Conservation (phyloP, 345 rosid genomes). For the Anastatica hierochuntica region DNA sequence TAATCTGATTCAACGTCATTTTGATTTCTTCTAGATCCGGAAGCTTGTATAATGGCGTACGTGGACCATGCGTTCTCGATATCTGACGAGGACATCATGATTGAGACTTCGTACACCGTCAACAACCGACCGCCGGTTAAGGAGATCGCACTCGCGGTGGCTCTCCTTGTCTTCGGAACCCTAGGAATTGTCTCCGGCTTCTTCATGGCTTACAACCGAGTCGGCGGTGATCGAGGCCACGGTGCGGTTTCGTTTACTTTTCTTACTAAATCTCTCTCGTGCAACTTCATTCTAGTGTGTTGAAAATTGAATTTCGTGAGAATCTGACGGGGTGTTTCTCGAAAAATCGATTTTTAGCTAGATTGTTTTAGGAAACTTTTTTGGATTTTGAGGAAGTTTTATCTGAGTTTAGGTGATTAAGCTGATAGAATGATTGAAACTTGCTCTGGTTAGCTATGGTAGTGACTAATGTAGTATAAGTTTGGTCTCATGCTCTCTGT, state of each 20-base stretch:
- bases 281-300: too few relatives aligned
- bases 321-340: background rate
- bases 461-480: too few relatives aligned
- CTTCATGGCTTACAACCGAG: slow-evolving; percentile 60
- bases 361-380: too few relatives aligned
- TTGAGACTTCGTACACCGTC: slow-evolving; percentile 51
- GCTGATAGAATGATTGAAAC: background rate
- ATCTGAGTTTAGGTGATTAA: background rate
- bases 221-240: slow-evolving; percentile 88
- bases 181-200: slow-evolving; percentile 58
- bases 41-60: slow-evolving; percentile 54
- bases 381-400: background rate
- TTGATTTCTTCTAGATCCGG: background rate
- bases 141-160: slow-evolving; percentile 86
- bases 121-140: slow-evolving; percentile 78
- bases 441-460: background rate
- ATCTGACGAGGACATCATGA: slow-evolving; percentile 84
- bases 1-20: background rate
- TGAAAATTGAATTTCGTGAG: background rate
- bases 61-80: slow-evolving; percentile 96
- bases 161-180: slow-evolving; percentile 80
- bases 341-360: too few relatives aligned
- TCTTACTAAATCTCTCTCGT: too few relatives aligned
- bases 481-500: background rate
- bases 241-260: slow-evolving; percentile 30